Conservation (phyloP, 768 basidiomycete genomes). For the Psilocybe subaeruginosa region DNA sequence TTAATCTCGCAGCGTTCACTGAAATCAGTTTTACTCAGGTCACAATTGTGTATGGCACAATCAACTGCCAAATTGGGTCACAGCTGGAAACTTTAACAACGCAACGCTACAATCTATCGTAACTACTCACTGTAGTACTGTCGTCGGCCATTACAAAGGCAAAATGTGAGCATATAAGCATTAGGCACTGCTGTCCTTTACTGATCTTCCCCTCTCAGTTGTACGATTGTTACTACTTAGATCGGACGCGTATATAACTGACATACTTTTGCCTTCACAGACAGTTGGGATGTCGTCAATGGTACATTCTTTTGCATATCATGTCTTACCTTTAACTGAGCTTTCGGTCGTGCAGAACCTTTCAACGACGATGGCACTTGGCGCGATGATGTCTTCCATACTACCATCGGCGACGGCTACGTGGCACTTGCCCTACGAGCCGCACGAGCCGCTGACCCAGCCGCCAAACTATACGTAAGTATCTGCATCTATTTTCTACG, state of each 20-base stretch:
- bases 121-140: constrained; percentile 47
- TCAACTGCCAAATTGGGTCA: constrained; percentile 55
- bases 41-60: constrained; percentile 54
- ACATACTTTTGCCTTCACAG: constrained; percentile 22
- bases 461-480: constrained; percentile 57
- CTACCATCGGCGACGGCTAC: constrained; percentile 49
- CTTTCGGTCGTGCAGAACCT: constrained; percentile 34
- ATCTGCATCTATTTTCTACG: neutral
- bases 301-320: constrained; percentile 29
- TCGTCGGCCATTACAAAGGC: constrained; percentile 55
- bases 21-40: constrained; percentile 21
- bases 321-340: neutral
- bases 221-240: neutral
- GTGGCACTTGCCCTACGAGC: constrained; percentile 54
- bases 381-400: constrained; percentile 55
- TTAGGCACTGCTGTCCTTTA: neutral
- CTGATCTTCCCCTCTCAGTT: neutral
- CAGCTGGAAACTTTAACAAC: constrained; percentile 41
- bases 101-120: constrained; percentile 45
- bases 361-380: constrained; percentile 66
- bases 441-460: constrained; percentile 56
- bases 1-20: neutral
- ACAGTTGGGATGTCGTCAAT: constrained; percentile 58
- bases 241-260: neutral
- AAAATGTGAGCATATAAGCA: constrained; percentile 38